phyloP scores from a whole-genome alignment of 257 asterid genomes.

The Jacaranda mimosifolia region DNA sequence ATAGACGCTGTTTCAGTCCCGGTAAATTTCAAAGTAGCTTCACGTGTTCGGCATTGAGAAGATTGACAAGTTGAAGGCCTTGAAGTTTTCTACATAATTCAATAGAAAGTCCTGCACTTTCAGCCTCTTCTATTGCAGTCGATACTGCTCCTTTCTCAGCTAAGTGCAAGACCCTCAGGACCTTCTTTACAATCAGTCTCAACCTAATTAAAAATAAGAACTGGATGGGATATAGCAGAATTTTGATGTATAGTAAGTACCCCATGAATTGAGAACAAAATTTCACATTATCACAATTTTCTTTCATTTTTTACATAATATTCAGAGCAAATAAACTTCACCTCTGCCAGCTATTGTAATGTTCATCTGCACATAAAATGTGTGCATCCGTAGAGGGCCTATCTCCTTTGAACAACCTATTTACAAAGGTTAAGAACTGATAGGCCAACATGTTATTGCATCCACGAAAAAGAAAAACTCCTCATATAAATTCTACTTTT shows the following conservation, averaged over 20 bases:
- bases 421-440: slow-evolving; percentile 25
- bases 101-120: slow-evolving; percentile 89
- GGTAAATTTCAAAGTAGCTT: not conserved
- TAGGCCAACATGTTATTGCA: slow-evolving; percentile 29
- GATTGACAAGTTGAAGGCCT: slow-evolving; percentile 92
- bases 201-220: no score
- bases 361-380: slow-evolving; percentile 93
- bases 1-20: not conserved
- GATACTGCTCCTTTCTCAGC: no score
- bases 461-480: slow-evolving; percentile 34
- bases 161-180: no score
- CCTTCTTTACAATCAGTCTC: no score
- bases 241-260: no score
- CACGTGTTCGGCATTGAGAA: not conserved
- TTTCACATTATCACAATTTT: no score
- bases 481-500: no score
- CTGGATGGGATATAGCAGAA: no score
- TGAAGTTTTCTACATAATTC: slow-evolving; percentile 96
- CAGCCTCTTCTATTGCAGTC: slow-evolving; percentile 94
- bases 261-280: no score
- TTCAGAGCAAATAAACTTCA: slow-evolving; percentile 39
- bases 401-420: slow-evolving; percentile 87
- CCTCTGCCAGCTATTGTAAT: slow-evolving; percentile 97
- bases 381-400: slow-evolving; percentile 86
- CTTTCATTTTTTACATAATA: slow-evolving; percentile 29